These are phyloP conservation scores for Colletotrichum trifolii DNA, from an alignment of 2,329 filamentous ascomycete genomes.

Conservation along the genomic window DNA sequence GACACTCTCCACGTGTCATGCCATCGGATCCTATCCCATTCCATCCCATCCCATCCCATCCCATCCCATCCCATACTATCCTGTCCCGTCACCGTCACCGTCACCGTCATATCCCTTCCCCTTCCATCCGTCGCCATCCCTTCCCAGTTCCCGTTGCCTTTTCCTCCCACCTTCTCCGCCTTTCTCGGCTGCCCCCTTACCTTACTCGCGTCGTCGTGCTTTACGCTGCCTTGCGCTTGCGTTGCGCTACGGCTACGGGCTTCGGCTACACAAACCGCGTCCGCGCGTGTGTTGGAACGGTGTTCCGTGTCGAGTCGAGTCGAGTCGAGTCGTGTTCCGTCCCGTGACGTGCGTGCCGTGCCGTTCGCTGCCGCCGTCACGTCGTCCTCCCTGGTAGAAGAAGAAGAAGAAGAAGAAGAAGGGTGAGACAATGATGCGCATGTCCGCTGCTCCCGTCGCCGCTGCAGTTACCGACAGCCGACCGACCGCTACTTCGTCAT, in stretches of 20 bases:
- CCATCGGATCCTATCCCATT: slow-evolving; percentile 17
- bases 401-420: slow-evolving; percentile 3
- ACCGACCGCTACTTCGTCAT: slow-evolving; percentile 2
- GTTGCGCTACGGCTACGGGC: background rate
- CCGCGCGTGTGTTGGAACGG: background rate
- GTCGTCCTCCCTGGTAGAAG: background rate
- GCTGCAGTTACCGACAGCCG: slow-evolving; percentile 19
- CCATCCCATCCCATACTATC: slow-evolving; percentile 11
- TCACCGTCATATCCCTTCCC: slow-evolving; percentile 6
- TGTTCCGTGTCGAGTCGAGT: background rate
- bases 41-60: slow-evolving; percentile 11
- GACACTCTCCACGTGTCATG: slow-evolving; percentile 23
- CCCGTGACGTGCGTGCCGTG: background rate
- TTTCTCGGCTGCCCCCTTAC: slow-evolving; percentile 3
- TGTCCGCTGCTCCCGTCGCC: slow-evolving; percentile 25
- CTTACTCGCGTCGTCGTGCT: slow-evolving; percentile 17
- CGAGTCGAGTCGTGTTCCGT: background rate
- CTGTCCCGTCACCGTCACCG: background rate
- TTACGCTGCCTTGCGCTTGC: slow-evolving; percentile 4
- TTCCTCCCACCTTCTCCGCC: slow-evolving; percentile 12
- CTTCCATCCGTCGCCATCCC: slow-evolving; percentile 7
- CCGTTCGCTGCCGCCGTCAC: background rate
- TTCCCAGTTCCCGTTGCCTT: background rate
- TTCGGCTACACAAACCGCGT: background rate
- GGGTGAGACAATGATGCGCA: slow-evolving; percentile 36